Percentiles rank a stretch among this genome's conserved stretches.
Conservation (phyloP, 2,329 filamentous ascomycete genomes). For the Pseudogymnoascus sp. region DNA sequence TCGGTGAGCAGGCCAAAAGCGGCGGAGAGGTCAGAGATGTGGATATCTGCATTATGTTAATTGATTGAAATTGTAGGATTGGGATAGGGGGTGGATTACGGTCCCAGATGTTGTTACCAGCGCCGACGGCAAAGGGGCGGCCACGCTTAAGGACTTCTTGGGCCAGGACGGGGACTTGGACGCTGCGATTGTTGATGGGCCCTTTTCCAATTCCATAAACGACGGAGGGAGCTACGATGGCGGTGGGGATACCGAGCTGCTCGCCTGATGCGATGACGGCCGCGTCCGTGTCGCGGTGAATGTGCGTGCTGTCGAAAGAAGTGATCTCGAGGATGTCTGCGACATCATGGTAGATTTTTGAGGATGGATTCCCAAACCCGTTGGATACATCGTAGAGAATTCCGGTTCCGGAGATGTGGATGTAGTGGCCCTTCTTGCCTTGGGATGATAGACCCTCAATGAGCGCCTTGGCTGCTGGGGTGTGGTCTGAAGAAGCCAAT, state of each 20-base stretch:
- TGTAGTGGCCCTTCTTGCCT: conserved; percentile 10
- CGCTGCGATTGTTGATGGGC: conserved; percentile 40
- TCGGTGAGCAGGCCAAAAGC: conserved; percentile 43
- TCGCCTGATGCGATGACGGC: conserved; percentile 35
- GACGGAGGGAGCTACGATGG: conserved; percentile 47
- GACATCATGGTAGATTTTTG: conserved; percentile 38
- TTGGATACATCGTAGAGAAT: conserved; percentile 1
- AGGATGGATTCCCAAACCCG: conserved; percentile 18
- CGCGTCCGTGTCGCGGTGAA: conserved; percentile 47
- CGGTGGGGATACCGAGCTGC: conserved; percentile 36
- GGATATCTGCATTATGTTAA: conserved; percentile 36
- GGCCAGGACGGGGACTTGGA: conserved; percentile 40
- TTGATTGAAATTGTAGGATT: not conserved
- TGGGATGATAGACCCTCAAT: conserved; percentile 12
- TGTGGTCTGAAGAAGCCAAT: conserved; percentile 12
- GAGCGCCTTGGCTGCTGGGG: conserved; percentile 5
- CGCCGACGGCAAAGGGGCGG: conserved; percentile 40
- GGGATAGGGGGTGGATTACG: not conserved
- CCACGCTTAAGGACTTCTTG: conserved; percentile 36
- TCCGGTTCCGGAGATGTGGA: conserved; percentile 17
- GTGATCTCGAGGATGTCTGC: conserved; percentile 36
- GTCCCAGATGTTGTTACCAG: conserved; percentile 35
- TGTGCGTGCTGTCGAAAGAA: conserved; percentile 34
- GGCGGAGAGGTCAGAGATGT: conserved; percentile 43
- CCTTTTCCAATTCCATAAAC: conserved; percentile 48